phyloP scores from a whole-genome alignment of 2,329 filamentous ascomycete species.

The Kalaharituber pfeilii region DNA sequence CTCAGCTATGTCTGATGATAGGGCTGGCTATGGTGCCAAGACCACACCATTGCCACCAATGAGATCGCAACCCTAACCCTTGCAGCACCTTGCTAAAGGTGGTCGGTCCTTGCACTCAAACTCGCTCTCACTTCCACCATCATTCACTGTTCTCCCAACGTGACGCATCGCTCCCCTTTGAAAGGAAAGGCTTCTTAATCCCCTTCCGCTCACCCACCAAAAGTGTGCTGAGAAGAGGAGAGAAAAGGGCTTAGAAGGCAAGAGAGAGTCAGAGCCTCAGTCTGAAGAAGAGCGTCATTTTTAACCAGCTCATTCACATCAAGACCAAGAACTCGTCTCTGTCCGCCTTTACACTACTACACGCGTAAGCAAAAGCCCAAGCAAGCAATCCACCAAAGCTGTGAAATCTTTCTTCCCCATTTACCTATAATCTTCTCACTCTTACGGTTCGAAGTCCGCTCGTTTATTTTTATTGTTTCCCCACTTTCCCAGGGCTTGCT shows the following conservation, averaged over 20 bases:
- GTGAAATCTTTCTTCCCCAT: background rate
- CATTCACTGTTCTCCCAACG: background rate
- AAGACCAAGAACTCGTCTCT: background rate
- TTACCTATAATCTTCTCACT: background rate
- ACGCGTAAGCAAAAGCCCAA: background rate
- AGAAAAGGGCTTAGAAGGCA: background rate
- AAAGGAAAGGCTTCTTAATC: background rate
- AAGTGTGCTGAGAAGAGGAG: background rate
- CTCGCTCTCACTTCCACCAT: background rate
- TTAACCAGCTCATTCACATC: background rate
- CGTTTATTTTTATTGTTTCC: background rate
- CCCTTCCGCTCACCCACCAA: background rate
- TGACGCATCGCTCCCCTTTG: background rate
- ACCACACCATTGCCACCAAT: too few relatives aligned
- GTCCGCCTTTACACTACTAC: background rate
- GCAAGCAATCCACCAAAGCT: background rate
- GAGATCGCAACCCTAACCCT: background rate
- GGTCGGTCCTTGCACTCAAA: slow-evolving; percentile 1
- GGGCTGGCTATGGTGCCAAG: too few relatives aligned
- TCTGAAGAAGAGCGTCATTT: background rate
- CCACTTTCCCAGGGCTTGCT: too few relatives aligned
- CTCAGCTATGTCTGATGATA: too few relatives aligned
- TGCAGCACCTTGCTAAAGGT: background rate
- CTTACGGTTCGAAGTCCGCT: background rate
- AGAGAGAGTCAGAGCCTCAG: background rate